A percentile compares a stretch with the other conserved stretches of the same genome.
Evolutionary conservation across 805 yeast genomes (phyloP).

Genomic region (Ogataea zsoltii): DNA sequence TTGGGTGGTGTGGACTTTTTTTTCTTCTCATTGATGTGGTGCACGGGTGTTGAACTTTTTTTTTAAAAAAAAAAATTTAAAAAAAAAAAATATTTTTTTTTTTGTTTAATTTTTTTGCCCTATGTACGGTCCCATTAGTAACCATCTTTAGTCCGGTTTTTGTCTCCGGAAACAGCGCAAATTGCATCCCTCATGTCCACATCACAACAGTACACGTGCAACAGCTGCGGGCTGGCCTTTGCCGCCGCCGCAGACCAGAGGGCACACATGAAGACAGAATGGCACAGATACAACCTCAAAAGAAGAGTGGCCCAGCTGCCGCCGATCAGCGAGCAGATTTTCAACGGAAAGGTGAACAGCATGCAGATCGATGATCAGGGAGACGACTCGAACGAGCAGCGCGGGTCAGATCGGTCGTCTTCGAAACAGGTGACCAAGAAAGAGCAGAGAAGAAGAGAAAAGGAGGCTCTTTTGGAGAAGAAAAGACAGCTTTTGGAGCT

Average conservation of each 20-base stretch:
- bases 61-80: too few relatives aligned
- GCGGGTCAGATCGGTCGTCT: constrained; percentile 24
- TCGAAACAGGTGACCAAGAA: constrained; percentile 43
- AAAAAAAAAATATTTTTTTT: too few relatives aligned
- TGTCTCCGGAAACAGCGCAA: background rate
- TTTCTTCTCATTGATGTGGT: background rate
- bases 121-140: background rate
- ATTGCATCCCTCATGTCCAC: background rate
- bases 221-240: constrained; percentile 83
- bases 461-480: constrained; percentile 49
- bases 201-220: constrained; percentile 57
- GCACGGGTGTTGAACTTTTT: background rate
- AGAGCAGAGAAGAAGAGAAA: constrained; percentile 50
- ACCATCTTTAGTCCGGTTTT: background rate
- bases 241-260: constrained; percentile 83
- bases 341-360: constrained; percentile 30
- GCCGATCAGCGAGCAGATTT: constrained; percentile 47
- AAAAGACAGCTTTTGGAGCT: constrained; percentile 48
- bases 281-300: constrained; percentile 96
- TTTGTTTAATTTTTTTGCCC: constrained; percentile 1
- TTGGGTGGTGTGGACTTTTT: background rate
- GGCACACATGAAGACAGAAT: constrained; percentile 93
- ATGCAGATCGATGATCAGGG: constrained; percentile 25
- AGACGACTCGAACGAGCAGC: constrained; percentile 19
- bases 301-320: constrained; percentile 86